Conservation (phyloP, 352 stramenopile genomes). For the Phytophthora chlamydospora region DNA sequence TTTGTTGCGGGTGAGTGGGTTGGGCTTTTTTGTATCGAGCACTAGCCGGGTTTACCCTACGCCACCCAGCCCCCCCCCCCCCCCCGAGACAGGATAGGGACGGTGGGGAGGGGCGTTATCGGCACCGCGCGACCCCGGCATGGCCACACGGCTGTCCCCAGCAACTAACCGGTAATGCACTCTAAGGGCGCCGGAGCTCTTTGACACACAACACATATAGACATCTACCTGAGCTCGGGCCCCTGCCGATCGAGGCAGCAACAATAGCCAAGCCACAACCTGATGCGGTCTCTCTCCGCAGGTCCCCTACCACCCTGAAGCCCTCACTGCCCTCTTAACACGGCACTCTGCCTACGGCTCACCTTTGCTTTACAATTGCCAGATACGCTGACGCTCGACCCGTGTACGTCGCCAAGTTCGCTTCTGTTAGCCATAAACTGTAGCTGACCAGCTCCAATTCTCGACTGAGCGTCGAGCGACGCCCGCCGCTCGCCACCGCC, state of each 20-base stretch:
- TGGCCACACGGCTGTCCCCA: conserved; percentile 7
- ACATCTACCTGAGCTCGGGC: no score
- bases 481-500: background rate
- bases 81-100: background rate
- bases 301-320: no score
- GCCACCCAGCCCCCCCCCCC: no score
- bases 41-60: no score
- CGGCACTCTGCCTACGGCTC: background rate
- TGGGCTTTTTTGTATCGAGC: no score
- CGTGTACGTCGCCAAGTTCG: background rate
- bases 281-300: no score
- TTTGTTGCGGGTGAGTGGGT: no score
- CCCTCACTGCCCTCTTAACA: background rate
- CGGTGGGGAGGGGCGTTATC: conserved; percentile 13
- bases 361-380: no score
- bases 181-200: background rate
- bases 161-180: conserved; percentile 7
- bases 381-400: no score
- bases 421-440: conserved; percentile 1
- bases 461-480: background rate
- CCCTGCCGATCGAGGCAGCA: no score
- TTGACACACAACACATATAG: no score
- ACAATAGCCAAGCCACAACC: no score
- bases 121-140: conserved; percentile 2
- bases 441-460: background rate